These are phyloP conservation scores for Globisporangium cystogenes DNA, from an alignment of 352 stramenopile species.

Conservation along the genomic window DNA sequence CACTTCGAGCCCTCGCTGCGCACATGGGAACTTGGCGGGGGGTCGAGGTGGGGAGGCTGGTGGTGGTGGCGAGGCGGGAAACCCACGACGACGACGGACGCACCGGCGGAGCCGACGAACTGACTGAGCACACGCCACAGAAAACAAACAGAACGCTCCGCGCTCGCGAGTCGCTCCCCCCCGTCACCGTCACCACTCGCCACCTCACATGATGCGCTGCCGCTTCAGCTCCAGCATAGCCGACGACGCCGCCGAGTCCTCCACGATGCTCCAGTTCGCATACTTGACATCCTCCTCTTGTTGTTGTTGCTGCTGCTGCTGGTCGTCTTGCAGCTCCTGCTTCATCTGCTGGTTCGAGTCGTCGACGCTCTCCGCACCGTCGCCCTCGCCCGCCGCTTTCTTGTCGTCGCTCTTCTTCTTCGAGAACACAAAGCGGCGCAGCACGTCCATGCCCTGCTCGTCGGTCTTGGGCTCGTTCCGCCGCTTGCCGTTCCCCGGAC, in stretches of 20 bases:
- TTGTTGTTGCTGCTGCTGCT: not conserved
- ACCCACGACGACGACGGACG: too few species aligned
- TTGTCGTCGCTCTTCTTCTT: constrained; percentile 71
- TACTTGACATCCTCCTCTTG: constrained; percentile 1
- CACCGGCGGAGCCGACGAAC: not conserved
- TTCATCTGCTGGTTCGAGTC: constrained; percentile 2
- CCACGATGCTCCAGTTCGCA: constrained; percentile 22
- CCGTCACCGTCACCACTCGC: too few species aligned
- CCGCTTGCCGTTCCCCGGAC: constrained; percentile 65
- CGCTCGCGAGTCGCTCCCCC: not conserved
- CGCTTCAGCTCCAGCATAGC: constrained; percentile 33
- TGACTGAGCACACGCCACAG: not conserved
- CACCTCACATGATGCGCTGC: constrained; percentile 23
- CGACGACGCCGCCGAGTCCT: constrained; percentile 26
- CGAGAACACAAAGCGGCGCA: constrained; percentile 78
- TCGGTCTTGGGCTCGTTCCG: constrained; percentile 83
- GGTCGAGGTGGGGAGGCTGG: too few species aligned
- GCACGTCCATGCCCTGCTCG: constrained; percentile 76
- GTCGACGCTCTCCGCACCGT: constrained; percentile 1
- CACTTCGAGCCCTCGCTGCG: too few species aligned
- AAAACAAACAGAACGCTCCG: not conserved
- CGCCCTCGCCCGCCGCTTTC: constrained; percentile 9
- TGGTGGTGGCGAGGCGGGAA: too few species aligned
- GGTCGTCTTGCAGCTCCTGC: not conserved
- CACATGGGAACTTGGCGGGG: not conserved